Base-by-base conservation (phyloP, 768 basidiomycete genomes). In the Calocybe indica region DNA sequence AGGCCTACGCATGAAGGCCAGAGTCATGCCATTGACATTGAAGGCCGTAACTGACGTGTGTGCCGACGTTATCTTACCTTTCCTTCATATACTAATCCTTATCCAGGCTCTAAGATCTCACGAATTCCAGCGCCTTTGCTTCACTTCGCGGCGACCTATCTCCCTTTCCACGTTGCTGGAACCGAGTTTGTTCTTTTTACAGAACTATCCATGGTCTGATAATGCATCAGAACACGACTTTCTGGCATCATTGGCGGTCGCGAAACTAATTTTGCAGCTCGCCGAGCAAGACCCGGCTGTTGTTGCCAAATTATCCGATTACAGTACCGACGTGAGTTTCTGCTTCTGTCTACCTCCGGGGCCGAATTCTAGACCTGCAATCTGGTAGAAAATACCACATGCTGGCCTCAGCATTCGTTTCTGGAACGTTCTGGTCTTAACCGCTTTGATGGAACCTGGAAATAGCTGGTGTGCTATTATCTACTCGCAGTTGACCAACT, bases 401-500 rank as follows among this genome's bases (percentile, higher is more conserved):
- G 50, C 52, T 11, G 58, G 63, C 52, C 61, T 73, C 22, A 63
- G 65, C 33, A 65, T 85, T 2, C 76, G 82, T 11, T 67, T 76
- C 2, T 90, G 87, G 87, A 86, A 83, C 56, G 60, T 84, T 32
- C 58, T 90, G 13, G 62, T 75, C 0, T 62, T 88, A 12, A 72
- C 76, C 1, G 78, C 78, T 0, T 63, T 88, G 34, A 62, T 71
- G 51, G 71, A 69, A 49, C 57, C 58, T 29, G 64, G 60, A 9
- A 57, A 59, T 36, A 69, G 49, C 53, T 77, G 60, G 62, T 65
- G 51, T 44, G 50, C 55, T 7, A 59, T 72, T 30, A 58, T 90
- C 11, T 72, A 80, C 52, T 57, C 66, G 10, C 70, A 82, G 50
- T 70, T 88, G 33, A 50, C 68, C 7, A 60, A 64, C 8, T 88